phyloP scores from a whole-genome alignment of 1,284 basidiomycete genomes.

The Bjerkandera adusta region DNA sequence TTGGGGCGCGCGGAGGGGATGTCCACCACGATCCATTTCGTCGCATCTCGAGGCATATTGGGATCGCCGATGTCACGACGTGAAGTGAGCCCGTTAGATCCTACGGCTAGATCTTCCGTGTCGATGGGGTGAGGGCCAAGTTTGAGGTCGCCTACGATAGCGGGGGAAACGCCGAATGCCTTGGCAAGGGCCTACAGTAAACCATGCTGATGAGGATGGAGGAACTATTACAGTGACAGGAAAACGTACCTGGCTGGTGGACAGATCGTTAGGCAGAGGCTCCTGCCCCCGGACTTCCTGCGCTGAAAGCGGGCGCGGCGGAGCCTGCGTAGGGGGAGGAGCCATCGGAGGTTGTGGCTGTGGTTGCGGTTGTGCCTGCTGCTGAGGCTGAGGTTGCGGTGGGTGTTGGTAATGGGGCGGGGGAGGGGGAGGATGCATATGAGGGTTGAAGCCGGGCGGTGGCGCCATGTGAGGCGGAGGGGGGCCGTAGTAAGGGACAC shows the following conservation, averaged over 20 bases:
- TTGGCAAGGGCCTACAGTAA: constrained; percentile 61
- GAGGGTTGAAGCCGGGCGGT: constrained; percentile 2
- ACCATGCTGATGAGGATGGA: constrained; percentile 5
- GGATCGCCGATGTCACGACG: constrained; percentile 61
- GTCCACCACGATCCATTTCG: constrained; percentile 56
- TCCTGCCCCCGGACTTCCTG: constrained; percentile 64
- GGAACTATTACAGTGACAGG: background rate
- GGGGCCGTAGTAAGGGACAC: constrained; percentile 29
- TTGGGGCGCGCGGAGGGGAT: constrained; percentile 50
- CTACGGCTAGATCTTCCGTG: constrained; percentile 73
- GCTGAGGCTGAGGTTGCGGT: background rate
- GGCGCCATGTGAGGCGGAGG: constrained; percentile 27
- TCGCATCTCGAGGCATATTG: constrained; percentile 56
- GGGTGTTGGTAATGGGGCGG: constrained; percentile 18
- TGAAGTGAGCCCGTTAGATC: constrained; percentile 63
- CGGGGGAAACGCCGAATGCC: constrained; percentile 71
- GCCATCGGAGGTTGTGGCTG: constrained; percentile 29
- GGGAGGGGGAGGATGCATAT: constrained; percentile 15
- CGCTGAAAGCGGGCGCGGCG: constrained; percentile 48
- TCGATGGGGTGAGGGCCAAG: constrained; percentile 46
- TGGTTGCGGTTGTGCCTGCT: constrained; percentile 11
- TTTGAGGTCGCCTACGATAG: constrained; percentile 63
- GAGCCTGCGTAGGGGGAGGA: constrained; percentile 28
- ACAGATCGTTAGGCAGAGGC: constrained; percentile 74
- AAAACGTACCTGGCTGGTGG: constrained; percentile 53